Conservation (phyloP, 768 basidiomycete species). For the Chlorophyllum brunneum region DNA sequence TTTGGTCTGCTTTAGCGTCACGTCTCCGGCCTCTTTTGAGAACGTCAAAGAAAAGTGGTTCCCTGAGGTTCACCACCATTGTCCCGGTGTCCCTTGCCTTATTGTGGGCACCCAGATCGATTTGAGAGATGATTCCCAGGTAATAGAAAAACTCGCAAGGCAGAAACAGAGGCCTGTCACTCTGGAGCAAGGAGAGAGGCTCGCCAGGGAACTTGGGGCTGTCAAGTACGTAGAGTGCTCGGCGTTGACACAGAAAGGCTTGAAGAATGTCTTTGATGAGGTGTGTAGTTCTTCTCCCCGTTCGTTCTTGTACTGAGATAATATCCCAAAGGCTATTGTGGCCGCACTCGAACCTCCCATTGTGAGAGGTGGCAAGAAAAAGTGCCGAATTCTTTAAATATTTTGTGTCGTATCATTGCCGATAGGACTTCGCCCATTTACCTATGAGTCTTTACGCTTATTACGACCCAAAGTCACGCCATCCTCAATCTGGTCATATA, state of each 20-base stretch:
- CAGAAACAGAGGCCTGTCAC: constrained; percentile 96
- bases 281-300: constrained; percentile 42
- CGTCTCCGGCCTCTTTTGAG: constrained; percentile 96
- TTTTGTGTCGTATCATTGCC: constrained; percentile 11
- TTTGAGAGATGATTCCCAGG: constrained; percentile 88
- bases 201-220: constrained; percentile 96
- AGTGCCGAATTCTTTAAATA: constrained; percentile 82
- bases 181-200: constrained; percentile 84
- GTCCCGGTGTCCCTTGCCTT: constrained; percentile 98
- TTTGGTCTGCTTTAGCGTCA: constrained; percentile 99
- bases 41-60: constrained; percentile 99
- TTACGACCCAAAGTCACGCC: constrained; percentile 34
- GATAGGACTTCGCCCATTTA: constrained; percentile 21
- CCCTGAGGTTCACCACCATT: constrained; percentile 99
- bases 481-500: constrained; percentile 44
- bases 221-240: constrained; percentile 99
- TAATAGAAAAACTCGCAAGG: constrained; percentile 91
- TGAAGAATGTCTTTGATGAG: constrained; percentile 99
- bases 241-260: constrained; percentile 96
- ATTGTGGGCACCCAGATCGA: constrained; percentile 99
- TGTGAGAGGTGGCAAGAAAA: constrained; percentile 70
- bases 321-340: constrained; percentile 77
- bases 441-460: constrained; percentile 22
- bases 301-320: constrained; percentile 5
- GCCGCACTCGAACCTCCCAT: constrained; percentile 98